Evolutionary conservation across 495 filamentous ascomycete genomes (phyloP).

Genomic region (Lophiotrema nucula): DNA sequence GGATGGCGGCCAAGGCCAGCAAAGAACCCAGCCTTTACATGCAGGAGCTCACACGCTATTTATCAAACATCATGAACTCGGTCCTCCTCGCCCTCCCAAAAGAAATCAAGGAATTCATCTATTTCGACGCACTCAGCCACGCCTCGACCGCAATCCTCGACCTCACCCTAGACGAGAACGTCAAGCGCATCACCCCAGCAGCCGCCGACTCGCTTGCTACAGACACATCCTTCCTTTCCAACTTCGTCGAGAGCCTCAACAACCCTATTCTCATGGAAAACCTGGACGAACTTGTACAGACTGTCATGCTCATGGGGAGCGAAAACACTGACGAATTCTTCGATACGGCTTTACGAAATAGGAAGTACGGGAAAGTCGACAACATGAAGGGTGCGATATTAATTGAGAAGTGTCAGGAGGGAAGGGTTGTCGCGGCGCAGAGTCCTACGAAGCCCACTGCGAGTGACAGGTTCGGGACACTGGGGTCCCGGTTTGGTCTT

Average conservation of each 20-base stretch:
- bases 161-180: conserved; percentile 76
- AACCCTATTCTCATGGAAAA: conserved; percentile 78
- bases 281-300: conserved; percentile 90
- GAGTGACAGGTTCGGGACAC: conserved; percentile 30
- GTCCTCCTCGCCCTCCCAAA: conserved; percentile 86
- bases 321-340: conserved; percentile 87
- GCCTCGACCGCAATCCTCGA: conserved; percentile 82
- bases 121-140: conserved; percentile 92
- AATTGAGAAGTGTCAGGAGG: conserved; percentile 66
- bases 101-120: conserved; percentile 95
- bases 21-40: conserved; percentile 86
- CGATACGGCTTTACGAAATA: conserved; percentile 79
- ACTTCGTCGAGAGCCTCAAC: conserved; percentile 80
- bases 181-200: conserved; percentile 81
- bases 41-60: conserved; percentile 84
- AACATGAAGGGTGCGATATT: conserved; percentile 78
- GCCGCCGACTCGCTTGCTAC: conserved; percentile 76
- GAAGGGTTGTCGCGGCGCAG: conserved; percentile 18
- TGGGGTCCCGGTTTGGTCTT: conserved; percentile 27
- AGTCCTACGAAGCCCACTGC: conserved; percentile 20
- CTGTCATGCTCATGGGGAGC: conserved; percentile 77
- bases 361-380: conserved; percentile 92
- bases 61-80: conserved; percentile 96
- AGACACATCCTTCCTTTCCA: conserved; percentile 77
- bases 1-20: conserved; percentile 62